Base-by-base conservation (phyloP, 2,329 filamentous ascomycete species). In the Escovopsis sp. region DNA sequence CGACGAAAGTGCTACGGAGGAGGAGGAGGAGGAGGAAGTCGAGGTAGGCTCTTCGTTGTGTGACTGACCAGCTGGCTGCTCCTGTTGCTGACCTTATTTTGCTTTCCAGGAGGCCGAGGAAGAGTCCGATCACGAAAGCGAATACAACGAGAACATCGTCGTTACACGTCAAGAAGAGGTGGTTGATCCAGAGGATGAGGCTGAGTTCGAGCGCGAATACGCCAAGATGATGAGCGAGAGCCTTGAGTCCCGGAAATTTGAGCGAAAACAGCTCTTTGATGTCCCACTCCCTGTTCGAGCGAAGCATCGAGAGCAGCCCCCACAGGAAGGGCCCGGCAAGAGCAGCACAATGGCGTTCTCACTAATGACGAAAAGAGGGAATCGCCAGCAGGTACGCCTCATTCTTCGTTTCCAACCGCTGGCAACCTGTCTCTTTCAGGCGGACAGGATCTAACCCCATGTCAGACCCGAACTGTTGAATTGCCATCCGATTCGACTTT, bases 141-240 rank as follows among this genome's bases (percentile, higher is more conserved):
- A 80, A 35, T 82, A 81, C 9, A 81, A 85, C 46, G 88, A 96
- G 58, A 78, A 84, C 23, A 94, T 96, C 51, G 75, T 95, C 36
- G 89, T 98, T 39, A 93, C 86, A 37, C 80, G 88, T 46, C 82
- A 89, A 55, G 85, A 94, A 59, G 86, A 95, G 58, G 77, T 89
- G 53, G 73, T 88, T 44, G 88, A 98, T 51, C 88, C 89, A 0
- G 88, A 95, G 63, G 86, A 82, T 35, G 91, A 98, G 56, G 91
- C 89, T 6, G 91, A 98, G 36, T 98, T 98, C 58, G 93, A 98
- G 57, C 85, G 89, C 53, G 91, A 96, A 62, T 91, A 94, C 60
- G 88, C 91, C 33, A 95, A 94, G 62, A 84, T 98, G 77, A 96
- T 98, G 89, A 77, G 88, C 40, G 91, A 98, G 61, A 95, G 89